Conservation (phyloP, 768 basidiomycete genomes). For the Podaxis mareebaensis region DNA sequence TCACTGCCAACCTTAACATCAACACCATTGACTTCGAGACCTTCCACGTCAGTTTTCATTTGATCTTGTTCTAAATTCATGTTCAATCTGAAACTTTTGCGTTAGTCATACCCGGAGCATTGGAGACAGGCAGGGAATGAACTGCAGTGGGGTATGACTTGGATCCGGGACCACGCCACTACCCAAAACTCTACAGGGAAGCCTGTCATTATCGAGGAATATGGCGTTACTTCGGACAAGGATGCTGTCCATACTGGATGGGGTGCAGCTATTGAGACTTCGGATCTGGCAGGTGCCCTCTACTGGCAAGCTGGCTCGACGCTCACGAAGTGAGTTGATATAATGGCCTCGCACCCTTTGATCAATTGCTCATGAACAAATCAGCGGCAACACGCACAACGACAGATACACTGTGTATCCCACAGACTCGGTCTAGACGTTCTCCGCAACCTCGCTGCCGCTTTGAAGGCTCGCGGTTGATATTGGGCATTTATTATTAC, state of each 20-base stretch:
- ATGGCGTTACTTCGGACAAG: conserved; percentile 53
- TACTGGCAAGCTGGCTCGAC: conserved; percentile 45
- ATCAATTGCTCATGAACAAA: not conserved
- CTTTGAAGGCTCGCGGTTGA: conserved; percentile 37
- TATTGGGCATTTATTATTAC: not conserved
- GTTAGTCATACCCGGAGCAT: conserved; percentile 30
- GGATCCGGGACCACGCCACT: conserved; percentile 53
- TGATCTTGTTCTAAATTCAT: not conserved
- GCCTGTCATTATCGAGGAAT: conserved; percentile 67
- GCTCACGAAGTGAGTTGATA: conserved; percentile 17
- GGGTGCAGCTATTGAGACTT: conserved; percentile 53
- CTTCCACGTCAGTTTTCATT: not conserved
- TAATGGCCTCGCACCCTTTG: too few relatives aligned
- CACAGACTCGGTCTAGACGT: conserved; percentile 34
- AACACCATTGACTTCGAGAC: not conserved
- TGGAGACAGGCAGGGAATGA: conserved; percentile 51
- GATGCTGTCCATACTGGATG: conserved; percentile 50
- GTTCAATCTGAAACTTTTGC: not conserved
- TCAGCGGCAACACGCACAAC: conserved; percentile 36
- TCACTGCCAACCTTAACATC: not conserved
- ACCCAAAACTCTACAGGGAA: conserved; percentile 43
- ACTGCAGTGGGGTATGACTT: conserved; percentile 51
- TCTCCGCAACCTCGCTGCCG: conserved; percentile 33
- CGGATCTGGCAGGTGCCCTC: conserved; percentile 22
- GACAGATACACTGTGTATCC: conserved; percentile 46